Conservation (phyloP, 768 basidiomycete genomes). For the Auriscalpium vulgare region DNA sequence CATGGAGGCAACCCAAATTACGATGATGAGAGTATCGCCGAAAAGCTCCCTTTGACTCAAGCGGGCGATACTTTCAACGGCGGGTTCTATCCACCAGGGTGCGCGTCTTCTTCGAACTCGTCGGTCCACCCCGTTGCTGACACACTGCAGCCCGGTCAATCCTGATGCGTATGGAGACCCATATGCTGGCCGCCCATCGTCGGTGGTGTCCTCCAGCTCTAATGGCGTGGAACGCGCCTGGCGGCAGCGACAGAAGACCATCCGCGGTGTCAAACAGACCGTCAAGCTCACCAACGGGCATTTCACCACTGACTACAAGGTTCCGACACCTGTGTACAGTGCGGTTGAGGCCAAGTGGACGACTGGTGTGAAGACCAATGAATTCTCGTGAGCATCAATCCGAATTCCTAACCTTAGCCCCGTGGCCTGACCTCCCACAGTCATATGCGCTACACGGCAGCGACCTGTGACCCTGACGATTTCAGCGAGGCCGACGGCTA, state of each 20-base stretch:
- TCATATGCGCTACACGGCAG: slow-evolving; percentile 93
- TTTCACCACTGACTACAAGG: slow-evolving; percentile 85
- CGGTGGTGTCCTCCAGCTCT: slow-evolving; percentile 28
- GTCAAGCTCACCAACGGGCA: slow-evolving; percentile 92
- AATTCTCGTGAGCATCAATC: slow-evolving; percentile 70
- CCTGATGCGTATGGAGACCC: slow-evolving; percentile 63
- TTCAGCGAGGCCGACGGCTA: slow-evolving; percentile 75
- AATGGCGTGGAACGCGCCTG: slow-evolving; percentile 33
- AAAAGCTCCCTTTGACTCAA: slow-evolving; percentile 69
- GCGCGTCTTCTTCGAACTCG: slow-evolving; percentile 22
- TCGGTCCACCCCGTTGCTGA: neutral
- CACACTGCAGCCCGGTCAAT: slow-evolving; percentile 30
- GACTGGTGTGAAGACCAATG: slow-evolving; percentile 57
- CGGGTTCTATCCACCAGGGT: slow-evolving; percentile 75
- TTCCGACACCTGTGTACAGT: slow-evolving; percentile 75
- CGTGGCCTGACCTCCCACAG: slow-evolving; percentile 23
- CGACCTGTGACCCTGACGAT: slow-evolving; percentile 87
- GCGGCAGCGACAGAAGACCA: slow-evolving; percentile 81
- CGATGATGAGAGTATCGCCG: slow-evolving; percentile 63
- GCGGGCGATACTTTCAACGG: slow-evolving; percentile 41
- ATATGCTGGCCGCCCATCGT: slow-evolving; percentile 39
- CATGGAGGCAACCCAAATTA: slow-evolving; percentile 31
- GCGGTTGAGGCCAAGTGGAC: slow-evolving; percentile 78
- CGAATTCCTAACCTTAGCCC: neutral
- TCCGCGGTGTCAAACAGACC: slow-evolving; percentile 88